Evolutionary conservation across 257 asterid genomes (phyloP).

Genomic region (Parsonsia alboflavescens): DNA sequence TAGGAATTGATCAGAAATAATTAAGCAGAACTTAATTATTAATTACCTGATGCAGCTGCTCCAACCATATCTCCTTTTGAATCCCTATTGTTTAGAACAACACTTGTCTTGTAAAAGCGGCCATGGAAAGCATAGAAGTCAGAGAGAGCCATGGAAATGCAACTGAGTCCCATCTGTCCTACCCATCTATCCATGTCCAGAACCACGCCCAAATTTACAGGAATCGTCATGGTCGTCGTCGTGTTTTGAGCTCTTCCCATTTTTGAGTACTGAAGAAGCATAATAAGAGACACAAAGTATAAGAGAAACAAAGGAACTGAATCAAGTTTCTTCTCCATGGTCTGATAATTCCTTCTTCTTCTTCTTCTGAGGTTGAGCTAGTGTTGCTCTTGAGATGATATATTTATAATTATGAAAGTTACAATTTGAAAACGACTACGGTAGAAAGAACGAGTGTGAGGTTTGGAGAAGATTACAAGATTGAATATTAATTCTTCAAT

Average conservation of each 20-base stretch:
- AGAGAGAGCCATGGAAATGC: constrained; percentile 44
- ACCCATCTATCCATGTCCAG: constrained; percentile 31
- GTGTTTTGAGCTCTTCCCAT: constrained; percentile 19
- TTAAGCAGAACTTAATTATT: too few species aligned
- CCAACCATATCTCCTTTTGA: constrained; percentile 32
- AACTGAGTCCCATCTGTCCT: constrained; percentile 38
- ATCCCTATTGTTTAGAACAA: constrained; percentile 30
- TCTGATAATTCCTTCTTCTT: too few species aligned
- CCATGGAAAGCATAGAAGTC: constrained; percentile 33
- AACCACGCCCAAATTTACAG: constrained; percentile 44
- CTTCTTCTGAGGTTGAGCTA: not conserved
- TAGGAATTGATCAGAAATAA: too few species aligned
- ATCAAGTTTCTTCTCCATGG: not conserved
- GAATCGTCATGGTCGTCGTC: too few species aligned
- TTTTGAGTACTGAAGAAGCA: constrained; percentile 5
- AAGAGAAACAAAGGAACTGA: not conserved
- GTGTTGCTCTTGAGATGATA: not conserved
- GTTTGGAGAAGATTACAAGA: too few species aligned
- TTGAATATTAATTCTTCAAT: too few species aligned
- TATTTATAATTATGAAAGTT: not conserved
- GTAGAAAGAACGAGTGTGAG: too few species aligned
- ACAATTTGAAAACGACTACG: too few species aligned
- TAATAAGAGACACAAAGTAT: constrained; percentile 2
- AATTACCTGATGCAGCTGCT: constrained; percentile 51
- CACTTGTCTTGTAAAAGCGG: constrained; percentile 27